phyloP scores from a whole-genome alignment of 78 protist genomes.

The Dictyostelium intermedium region DNA sequence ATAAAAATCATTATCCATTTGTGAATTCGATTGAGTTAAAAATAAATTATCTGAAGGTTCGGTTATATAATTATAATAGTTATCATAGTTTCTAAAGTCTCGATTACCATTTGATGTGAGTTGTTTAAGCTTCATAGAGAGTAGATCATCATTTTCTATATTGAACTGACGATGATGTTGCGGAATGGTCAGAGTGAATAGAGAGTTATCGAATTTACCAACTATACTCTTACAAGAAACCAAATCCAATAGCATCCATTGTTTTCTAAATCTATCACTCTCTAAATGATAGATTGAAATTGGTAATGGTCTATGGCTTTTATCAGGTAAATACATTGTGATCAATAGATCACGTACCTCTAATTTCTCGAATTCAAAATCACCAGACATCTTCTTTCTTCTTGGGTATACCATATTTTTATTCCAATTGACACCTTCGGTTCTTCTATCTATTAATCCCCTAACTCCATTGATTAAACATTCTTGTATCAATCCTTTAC shows the following conservation, averaged over 20 bases:
- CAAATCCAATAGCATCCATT: conserved; percentile 60
- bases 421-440: conserved; percentile 38
- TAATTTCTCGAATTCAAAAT: conserved; percentile 47
- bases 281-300: conserved; percentile 56
- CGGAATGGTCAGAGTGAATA: conserved; percentile 51
- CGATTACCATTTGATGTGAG: neutral
- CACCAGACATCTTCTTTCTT: conserved; percentile 55
- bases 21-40: neutral
- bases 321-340: conserved; percentile 52
- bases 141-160: neutral
- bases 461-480: conserved; percentile 52
- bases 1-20: neutral
- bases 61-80: neutral
- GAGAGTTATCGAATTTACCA: conserved; percentile 60
- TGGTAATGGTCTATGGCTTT: conserved; percentile 36
- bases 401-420: conserved; percentile 53
- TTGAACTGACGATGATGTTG: conserved; percentile 25
- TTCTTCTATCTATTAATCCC: conserved; percentile 66
- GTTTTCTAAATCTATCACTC: conserved; percentile 56
- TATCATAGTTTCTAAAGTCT: neutral
- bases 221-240: conserved; percentile 42
- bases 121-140: neutral
- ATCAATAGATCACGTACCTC: conserved; percentile 45
- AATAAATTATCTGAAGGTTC: neutral
- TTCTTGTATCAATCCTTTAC: conserved; percentile 73